Evolutionary conservation across 139 green algal genomes (phyloP), one percentile per base, ranked within the genome.

Genomic region (Coelastrella sp.): DNA sequence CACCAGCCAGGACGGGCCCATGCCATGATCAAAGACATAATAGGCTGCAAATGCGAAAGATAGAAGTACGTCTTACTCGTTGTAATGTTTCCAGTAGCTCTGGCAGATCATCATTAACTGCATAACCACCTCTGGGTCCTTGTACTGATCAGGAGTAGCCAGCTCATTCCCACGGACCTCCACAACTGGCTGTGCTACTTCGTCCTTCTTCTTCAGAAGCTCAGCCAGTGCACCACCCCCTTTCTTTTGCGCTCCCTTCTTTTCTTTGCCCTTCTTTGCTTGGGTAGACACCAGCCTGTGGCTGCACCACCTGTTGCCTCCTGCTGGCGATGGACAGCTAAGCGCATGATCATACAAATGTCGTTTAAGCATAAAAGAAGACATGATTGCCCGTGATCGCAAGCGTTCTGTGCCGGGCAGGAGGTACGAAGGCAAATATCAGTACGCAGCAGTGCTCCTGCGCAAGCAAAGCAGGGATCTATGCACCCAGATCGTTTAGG

Each of bases 191-290:
- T 76, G 1, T 0, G n/a, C 41, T 5, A 30, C 77, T 17, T 75
- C 51, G 25, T 86, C 78, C 63, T 88, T 90, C 59, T 90, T 90
- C 48, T 83, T 84, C 27, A 90, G 27, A 13, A 88, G 60, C 0
- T 79, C 82, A 1, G 87, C 82, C 5, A 86, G 62, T 25, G 85
- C 85, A 51, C 85, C 40, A 32, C 82, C 71, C 23, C 69, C 82
- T 48, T 87, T 87, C 69, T 87, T 87, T 40, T 82, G 82, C 13
- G 53, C 64, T 8, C 78, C 78, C 59, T 75, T 62, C 38, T 71
- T 30, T 62, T 57, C 8, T 66, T 66, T 23, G 21, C 66, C 50
- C 67, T 86, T 86, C 68, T 80, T 37, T 8, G 60, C 38, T 27
- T 72, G n/a, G 3, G 78, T 64, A 34, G 21, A 19, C 40, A 71